Base-by-base conservation (phyloP, 108 stramenopile genomes). In the Nannochloropsis granulata region DNA sequence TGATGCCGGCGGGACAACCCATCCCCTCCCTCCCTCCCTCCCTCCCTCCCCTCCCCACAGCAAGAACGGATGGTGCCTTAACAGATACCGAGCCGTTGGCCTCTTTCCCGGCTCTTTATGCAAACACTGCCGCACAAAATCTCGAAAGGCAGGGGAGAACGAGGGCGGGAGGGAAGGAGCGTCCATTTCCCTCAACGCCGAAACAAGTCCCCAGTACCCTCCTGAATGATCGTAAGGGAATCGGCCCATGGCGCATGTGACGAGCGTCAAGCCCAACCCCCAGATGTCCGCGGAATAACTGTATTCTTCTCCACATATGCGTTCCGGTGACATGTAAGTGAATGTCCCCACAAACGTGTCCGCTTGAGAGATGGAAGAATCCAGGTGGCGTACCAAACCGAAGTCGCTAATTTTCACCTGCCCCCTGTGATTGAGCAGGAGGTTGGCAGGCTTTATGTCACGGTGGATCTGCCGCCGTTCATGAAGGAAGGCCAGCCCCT, bases 211-310 rank as follows among this genome's bases (percentile, higher is more conserved):
- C 80, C 83, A 87, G 42, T 82, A 82, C 42, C 25, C 43, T 23
- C 45, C 83, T n/a, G n/a, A 34, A 14, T 43, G 23, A 24, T 25
- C 79, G 79, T 71, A 80, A 80, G 92, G 92, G 24, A 96, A 90
- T 83, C 94, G 91, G 24, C 93, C 91, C 82, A 95, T 93, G 24
- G 96, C 90, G 43, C 91, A 89, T 26, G 95, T 92, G 13, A 95
- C 94, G 78, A 94, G 94, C 79, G 92, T 94, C 44, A 88, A 78
- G 12, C 87, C 89, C 9, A 87, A 13, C n/a, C 45, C 23, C 90
- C 88, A 88, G 23, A 89, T 78, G 26, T 90, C 90, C 0, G 86
- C 44, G 24, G 45, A 25, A 78, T 24, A 88, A 10, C 46, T 25
- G 83, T 92, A 91, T 25, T 86, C 82, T 44, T 83, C 82, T 26